Percentiles rank a stretch among this genome's conserved stretches.
phyloP scores from a whole-genome alignment of 2,329 filamentous ascomycete species.

The Exutisphaerella laricina region DNA sequence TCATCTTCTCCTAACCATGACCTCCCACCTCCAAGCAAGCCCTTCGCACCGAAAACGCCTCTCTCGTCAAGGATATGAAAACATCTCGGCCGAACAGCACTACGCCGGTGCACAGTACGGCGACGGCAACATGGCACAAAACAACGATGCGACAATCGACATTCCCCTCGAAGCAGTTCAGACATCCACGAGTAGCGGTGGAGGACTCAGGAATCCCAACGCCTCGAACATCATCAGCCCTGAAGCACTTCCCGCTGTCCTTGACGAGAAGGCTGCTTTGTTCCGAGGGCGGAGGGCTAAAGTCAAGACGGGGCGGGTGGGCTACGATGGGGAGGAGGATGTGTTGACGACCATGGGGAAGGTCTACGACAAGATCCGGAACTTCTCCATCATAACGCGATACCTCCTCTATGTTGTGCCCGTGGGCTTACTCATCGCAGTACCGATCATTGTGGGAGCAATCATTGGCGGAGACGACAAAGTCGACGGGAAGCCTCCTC shows the following conservation, averaged over 20 bases:
- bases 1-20: too few species aligned
- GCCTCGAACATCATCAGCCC: conserved; percentile 32
- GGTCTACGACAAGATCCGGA: conserved; percentile 55
- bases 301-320: conserved; percentile 21
- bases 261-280: conserved; percentile 36
- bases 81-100: conserved; percentile 21
- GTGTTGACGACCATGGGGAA: conserved; percentile 54
- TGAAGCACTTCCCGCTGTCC: conserved; percentile 23
- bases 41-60: conserved; percentile 23
- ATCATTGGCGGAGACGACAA: conserved; percentile 36
- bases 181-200: conserved; percentile 42
- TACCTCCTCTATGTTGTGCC: conserved; percentile 60
- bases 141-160: conserved; percentile 53
- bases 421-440: conserved; percentile 52
- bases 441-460: conserved; percentile 59
- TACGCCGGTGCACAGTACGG: conserved; percentile 14
- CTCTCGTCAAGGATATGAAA: conserved; percentile 29
- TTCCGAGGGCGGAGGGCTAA: conserved; percentile 34
- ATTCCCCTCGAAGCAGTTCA: conserved; percentile 56
- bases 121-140: conserved; percentile 28
- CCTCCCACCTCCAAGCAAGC: conserved; percentile 16
- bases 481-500: conserved; percentile 34
- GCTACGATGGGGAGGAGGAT: conserved; percentile 47
- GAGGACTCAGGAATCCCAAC: conserved; percentile 36
- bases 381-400: conserved; percentile 58